Percentiles rank a stretch among this genome's conserved stretches.
Evolutionary conservation across 495 filamentous ascomycete species (phyloP).

Genomic region (Neurospora terricola): DNA sequence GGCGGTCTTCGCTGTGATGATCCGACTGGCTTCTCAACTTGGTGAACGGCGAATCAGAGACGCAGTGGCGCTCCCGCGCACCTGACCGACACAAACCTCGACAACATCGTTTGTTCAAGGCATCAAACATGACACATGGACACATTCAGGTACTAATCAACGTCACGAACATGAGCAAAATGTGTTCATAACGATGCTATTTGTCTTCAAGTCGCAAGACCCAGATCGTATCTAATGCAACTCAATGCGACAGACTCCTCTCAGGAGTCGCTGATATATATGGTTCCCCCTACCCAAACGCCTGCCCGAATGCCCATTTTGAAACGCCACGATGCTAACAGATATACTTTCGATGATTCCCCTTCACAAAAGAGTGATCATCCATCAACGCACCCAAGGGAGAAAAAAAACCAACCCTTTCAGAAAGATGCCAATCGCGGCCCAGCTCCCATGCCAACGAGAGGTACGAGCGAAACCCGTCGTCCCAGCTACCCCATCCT

Average conservation of each 20-base stretch:
- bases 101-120: not conserved
- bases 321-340: not conserved
- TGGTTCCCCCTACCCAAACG: not conserved
- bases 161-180: not conserved
- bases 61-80: not conserved
- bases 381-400: not conserved
- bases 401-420: not conserved
- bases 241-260: not conserved
- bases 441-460: not conserved
- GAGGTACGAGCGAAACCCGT: not conserved
- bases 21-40: not conserved
- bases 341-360: not conserved
- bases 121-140: not conserved
- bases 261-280: not conserved
- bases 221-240: not conserved
- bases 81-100: not conserved
- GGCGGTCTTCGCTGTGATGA: not conserved
- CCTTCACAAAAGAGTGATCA: not conserved
- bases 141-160: not conserved
- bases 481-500: not conserved
- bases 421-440: not conserved
- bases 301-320: not conserved
- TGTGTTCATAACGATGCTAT: not conserved
- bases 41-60: not conserved
- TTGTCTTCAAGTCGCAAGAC: not conserved